phyloP scores from a whole-genome alignment of 1,284 basidiomycete genomes.

The Malassezia arunalokei region DNA sequence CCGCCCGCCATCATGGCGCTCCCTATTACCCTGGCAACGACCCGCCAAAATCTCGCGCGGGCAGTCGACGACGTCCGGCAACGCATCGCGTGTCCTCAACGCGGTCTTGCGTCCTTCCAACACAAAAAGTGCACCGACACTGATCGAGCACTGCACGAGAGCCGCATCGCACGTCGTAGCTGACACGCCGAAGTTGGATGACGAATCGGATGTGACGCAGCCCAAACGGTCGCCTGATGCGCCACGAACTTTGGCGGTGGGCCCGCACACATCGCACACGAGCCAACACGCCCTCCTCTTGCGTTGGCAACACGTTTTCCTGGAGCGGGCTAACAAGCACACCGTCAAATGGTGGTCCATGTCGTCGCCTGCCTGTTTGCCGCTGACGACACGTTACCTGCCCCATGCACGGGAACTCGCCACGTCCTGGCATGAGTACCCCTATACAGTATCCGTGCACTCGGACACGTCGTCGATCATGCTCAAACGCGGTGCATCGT shows the following conservation, averaged over 20 bases:
- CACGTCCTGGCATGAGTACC: constrained; percentile 41
- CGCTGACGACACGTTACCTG: constrained; percentile 67
- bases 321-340: constrained; percentile 63
- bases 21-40: not conserved
- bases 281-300: constrained; percentile 20
- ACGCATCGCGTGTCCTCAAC: not conserved
- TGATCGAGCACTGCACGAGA: not conserved
- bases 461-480: constrained; percentile 39
- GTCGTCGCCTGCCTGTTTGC: constrained; percentile 57
- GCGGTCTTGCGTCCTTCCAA: not conserved
- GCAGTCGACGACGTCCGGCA: not conserved
- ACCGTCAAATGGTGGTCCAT: constrained; percentile 86
- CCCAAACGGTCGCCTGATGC: not conserved
- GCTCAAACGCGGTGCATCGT: constrained; percentile 48
- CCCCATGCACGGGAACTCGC: constrained; percentile 37
- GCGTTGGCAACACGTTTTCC: constrained; percentile 69
- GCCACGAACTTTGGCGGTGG: not conserved
- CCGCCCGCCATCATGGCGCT: not conserved
- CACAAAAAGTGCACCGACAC: not conserved
- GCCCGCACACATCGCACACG: not conserved
- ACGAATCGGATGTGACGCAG: not conserved
- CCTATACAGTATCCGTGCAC: constrained; percentile 36
- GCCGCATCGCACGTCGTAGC: not conserved
- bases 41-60: not conserved
- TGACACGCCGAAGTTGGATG: not conserved